These are phyloP conservation scores for Lepidium didymum DNA, from an alignment of 345 rosid species.

Conservation along the genomic window DNA sequence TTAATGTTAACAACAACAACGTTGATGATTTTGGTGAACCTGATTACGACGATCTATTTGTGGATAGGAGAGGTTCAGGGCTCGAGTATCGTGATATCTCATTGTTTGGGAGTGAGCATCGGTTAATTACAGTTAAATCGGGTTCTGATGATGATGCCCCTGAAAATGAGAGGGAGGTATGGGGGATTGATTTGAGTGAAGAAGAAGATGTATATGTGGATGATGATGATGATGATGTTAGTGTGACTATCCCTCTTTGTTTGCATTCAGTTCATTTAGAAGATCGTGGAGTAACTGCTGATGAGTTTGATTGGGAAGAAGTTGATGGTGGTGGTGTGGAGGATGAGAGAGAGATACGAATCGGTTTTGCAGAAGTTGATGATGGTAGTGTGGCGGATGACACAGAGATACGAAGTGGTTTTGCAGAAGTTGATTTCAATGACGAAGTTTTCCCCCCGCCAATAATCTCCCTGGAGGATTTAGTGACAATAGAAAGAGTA, in stretches of 20 bases:
- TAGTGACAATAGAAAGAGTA: conserved; percentile 40
- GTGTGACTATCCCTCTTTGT: conserved; percentile 45
- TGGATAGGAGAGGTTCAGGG: conserved; percentile 41
- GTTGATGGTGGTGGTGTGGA: conserved; percentile 43
- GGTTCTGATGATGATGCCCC: conserved; percentile 37
- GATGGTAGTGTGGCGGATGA: conserved; percentile 47
- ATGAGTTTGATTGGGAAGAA: conserved; percentile 96
- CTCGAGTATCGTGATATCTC: conserved; percentile 33
- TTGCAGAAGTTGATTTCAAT: conserved; percentile 44
- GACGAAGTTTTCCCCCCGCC: conserved; percentile 54
- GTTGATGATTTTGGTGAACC: conserved; percentile 23
- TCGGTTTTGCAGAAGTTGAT: conserved; percentile 67
- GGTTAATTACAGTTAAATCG: conserved; percentile 38
- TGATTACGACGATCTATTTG: conserved; percentile 45
- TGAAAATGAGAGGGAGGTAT: conserved; percentile 20
- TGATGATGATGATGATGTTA: conserved; percentile 40
- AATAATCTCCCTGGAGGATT: conserved; percentile 41
- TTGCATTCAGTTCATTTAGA: conserved; percentile 78
- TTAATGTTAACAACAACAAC: conserved; percentile 4
- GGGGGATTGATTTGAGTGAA: conserved; percentile 37
- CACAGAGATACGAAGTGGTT: conserved; percentile 56
- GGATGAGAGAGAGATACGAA: conserved; percentile 68
- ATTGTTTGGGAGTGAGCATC: conserved; percentile 14
- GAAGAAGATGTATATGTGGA: conserved; percentile 51
- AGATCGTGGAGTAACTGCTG: conserved; percentile 48